Base-by-base conservation (phyloP, 345 rosid genomes). In the Corchorus capsularis region DNA sequence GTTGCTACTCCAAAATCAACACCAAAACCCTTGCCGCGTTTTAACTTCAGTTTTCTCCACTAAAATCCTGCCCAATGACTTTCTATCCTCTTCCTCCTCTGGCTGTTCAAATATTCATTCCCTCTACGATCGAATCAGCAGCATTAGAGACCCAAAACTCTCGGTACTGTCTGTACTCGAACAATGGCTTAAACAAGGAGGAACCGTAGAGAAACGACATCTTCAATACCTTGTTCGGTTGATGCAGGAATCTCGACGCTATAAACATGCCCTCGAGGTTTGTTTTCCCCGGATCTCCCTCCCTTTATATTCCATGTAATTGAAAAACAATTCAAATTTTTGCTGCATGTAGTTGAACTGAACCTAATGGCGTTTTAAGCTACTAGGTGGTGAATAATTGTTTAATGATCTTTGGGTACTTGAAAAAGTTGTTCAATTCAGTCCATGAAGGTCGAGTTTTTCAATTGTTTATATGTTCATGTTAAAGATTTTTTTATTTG, bases 171-270 rank as follows among this genome's bases (percentile, higher is more conserved):
- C 81, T 14, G 74, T 70, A 17, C 82, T 81, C 37, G 79, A 84
- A 8, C 63, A 78, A 76, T 81, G 83, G 87, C 57, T 76, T 53
- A 35, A 35, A 84, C 83, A 74, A 37, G 81, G 81, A 46, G 73
- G 71, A 46, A 32, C 45, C 6, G 32, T 73, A 14, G 4, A 15
- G 0, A 47, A 66, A 66, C 45, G 2, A 27, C 35, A 56, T 12
- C 72, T 81, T 37, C 75, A 20, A 17, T 45, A 19, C 7, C 70
- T 81, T 16, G 69, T 76, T 61, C 17, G 34, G 15, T 54, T 9
- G 52, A 20, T 76, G 61, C 69, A 68, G 39, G 11, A 41, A 4
- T 55, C 5, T 43, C 50, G 39, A 19, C 84, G 84, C 50, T 77
- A n/a, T 55, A 19, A 52, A 5, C 85, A 76, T 64, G 79, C 86